Conservation (phyloP, 2,329 filamentous ascomycete species). For the Colletotrichum spinosum region DNA sequence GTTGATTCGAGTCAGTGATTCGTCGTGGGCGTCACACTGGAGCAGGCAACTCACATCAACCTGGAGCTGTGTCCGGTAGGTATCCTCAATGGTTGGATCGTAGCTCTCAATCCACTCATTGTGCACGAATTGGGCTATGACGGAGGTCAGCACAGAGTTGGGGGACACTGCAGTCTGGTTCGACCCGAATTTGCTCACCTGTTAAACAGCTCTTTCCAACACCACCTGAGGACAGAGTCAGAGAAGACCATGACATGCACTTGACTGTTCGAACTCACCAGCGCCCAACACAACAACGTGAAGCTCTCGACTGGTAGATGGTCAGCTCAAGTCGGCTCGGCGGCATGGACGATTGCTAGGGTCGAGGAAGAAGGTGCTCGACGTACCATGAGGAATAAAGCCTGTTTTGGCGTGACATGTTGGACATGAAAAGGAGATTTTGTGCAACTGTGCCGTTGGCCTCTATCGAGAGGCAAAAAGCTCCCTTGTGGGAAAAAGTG, state of each 20-base stretch:
- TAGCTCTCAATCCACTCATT: constrained; percentile 95
- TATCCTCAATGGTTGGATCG: constrained; percentile 83
- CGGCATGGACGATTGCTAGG: background rate
- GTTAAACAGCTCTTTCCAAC: constrained; percentile 94
- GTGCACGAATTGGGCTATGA: constrained; percentile 89
- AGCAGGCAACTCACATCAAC: constrained; percentile 77
- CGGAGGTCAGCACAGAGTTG: constrained; percentile 3
- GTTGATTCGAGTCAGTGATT: constrained; percentile 46
- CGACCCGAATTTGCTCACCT: constrained; percentile 62
- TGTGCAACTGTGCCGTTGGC: background rate
- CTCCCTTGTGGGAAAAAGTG: background rate
- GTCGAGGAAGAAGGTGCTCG: background rate
- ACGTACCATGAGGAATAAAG: constrained; percentile 38
- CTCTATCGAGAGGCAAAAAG: background rate
- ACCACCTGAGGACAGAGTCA: constrained; percentile 62
- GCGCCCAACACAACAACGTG: constrained; percentile 86
- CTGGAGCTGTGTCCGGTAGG: constrained; percentile 79
- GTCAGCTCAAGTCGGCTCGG: constrained; percentile 4
- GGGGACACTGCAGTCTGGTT: too few species aligned
- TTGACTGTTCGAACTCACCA: constrained; percentile 62
- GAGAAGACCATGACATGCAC: constrained; percentile 33
- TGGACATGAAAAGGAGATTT: background rate
- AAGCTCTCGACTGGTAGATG: constrained; percentile 74
- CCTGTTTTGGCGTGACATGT: constrained; percentile 38
- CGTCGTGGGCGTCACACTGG: constrained; percentile 1